Evolutionary conservation across 441 rosid genomes (phyloP).

Genomic region (Eutrema salsugineum): DNA sequence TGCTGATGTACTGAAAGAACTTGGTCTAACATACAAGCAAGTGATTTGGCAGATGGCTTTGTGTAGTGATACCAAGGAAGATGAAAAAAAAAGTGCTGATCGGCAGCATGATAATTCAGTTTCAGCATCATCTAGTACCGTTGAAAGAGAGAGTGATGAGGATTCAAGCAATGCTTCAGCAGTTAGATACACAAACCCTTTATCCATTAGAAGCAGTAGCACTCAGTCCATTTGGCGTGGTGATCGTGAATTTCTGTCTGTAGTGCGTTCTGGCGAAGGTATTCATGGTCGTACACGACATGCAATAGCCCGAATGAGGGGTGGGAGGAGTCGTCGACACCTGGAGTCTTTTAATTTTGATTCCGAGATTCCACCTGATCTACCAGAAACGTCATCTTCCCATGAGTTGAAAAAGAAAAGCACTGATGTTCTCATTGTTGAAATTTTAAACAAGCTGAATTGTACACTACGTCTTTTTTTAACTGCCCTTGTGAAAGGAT

Average conservation of each 20-base stretch:
- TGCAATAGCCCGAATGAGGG: slow-evolving; percentile 81
- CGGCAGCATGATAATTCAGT: slow-evolving; percentile 59
- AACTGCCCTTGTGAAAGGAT: slow-evolving; percentile 90
- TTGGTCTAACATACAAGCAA: slow-evolving; percentile 75
- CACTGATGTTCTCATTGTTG: slow-evolving; percentile 67
- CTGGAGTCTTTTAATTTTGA: slow-evolving; percentile 76
- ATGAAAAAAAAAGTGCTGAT: slow-evolving; percentile 56
- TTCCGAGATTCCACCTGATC: slow-evolving; percentile 54
- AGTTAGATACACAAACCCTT: slow-evolving; percentile 77
- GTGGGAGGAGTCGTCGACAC: slow-evolving; percentile 90
- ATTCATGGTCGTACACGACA: slow-evolving; percentile 84
- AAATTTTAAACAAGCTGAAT: slow-evolving; percentile 76
- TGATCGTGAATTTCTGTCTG: slow-evolving; percentile 79
- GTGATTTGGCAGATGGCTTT: slow-evolving; percentile 85
- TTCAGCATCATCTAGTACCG: slow-evolving; percentile 56
- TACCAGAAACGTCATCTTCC: slow-evolving; percentile 56
- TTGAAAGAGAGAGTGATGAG: slow-evolving; percentile 87
- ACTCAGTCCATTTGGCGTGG: slow-evolving; percentile 81
- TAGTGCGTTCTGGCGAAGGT: slow-evolving; percentile 78
- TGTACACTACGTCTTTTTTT: slow-evolving; percentile 75
- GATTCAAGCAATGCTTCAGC: slow-evolving; percentile 61
- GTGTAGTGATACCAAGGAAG: slow-evolving; percentile 70
- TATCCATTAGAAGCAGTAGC: slow-evolving; percentile 60
- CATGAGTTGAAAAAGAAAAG: slow-evolving; percentile 78
- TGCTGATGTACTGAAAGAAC: slow-evolving; percentile 90